Conservation (phyloP, 257 asterid species). For the Perilla frutescens region DNA sequence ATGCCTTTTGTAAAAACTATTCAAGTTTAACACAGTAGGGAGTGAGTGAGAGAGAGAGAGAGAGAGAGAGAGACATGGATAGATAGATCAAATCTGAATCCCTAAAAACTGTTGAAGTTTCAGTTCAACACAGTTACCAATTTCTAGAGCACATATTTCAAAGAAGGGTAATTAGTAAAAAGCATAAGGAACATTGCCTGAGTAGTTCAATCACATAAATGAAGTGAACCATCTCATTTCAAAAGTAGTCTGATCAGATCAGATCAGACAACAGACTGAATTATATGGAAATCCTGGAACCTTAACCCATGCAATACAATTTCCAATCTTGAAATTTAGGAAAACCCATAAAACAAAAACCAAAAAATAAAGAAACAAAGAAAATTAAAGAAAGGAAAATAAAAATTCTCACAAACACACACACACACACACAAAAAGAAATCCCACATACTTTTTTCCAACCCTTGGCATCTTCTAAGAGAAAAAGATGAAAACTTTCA, state of each 20-base stretch:
- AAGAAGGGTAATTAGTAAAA: slow-evolving; percentile 36
- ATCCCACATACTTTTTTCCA: background rate
- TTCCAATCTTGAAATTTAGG: background rate
- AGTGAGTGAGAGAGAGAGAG: background rate
- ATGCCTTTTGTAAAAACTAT: slow-evolving; percentile 31
- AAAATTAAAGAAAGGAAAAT: too few species aligned
- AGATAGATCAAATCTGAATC: slow-evolving; percentile 38
- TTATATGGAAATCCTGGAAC: slow-evolving; percentile 25
- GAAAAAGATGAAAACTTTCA: slow-evolving; percentile 12
- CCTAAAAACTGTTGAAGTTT: slow-evolving; percentile 43
- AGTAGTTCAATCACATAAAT: slow-evolving; percentile 77
- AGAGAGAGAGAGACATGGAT: too few species aligned
- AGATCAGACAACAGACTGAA: slow-evolving; percentile 44
- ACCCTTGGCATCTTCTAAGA: slow-evolving; percentile 7
- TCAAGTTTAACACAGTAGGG: background rate
- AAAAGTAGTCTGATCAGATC: slow-evolving; percentile 45
- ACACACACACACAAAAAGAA: background rate
- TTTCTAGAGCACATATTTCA: slow-evolving; percentile 51
- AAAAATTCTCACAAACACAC: background rate
- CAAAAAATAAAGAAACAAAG: background rate
- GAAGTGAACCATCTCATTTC: slow-evolving; percentile 43
- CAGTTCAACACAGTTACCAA: slow-evolving; percentile 53
- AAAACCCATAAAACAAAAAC: background rate
- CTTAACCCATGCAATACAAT: slow-evolving; percentile 36
- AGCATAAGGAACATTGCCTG: slow-evolving; percentile 77